Base-by-base conservation (phyloP, 441 rosid species). In the Viola pubescens region DNA sequence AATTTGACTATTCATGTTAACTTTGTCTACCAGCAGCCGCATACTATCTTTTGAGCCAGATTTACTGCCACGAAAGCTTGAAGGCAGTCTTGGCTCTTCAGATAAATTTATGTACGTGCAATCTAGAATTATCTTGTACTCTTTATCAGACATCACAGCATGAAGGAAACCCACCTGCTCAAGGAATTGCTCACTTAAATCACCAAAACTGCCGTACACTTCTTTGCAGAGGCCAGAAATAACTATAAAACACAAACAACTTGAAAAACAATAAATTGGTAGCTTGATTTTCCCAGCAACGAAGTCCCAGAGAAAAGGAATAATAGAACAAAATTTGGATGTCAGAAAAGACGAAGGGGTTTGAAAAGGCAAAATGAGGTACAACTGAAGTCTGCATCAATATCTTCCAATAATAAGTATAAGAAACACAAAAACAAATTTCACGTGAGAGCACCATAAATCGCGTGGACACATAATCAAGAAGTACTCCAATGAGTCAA, bases 71-170 rank as follows among this genome's bases (percentile, higher is more conserved):
- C 98, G 99, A 69, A 94, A 94, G 73, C 83, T 86, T 69, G 94
- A 94, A 67, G 97, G 99, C 65, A 88, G 89, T 67, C 69, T 87
- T 61, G 99, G 95, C 68, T 73, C 86, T 80, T 94, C 99, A 76
- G 53, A 62, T 63, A 94, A 70, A 81, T 94, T 94, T 86, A 81
- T 78, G 69, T 9, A 47, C 52, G 74, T 61, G 60, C 94, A 91
- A 75, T 89, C 85, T 65, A 81, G 67, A 71, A 91, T 83, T 61
- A 94, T 86, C 70, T 77, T 74, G 78, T 94, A 94, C 66, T 94
- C 99, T 77, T 87, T 91, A 76, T 94, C 88, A 55, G 94, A 88
- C 75, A 94, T 81, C 71, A 87, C 90, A 65, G 80, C 87, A 67
- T 83, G 96, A 79, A 94, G 81, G 71, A 75, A 79, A 68, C 81